phyloP scores from a whole-genome alignment of 331 rosid species.

The Spiraea crenata region DNA sequence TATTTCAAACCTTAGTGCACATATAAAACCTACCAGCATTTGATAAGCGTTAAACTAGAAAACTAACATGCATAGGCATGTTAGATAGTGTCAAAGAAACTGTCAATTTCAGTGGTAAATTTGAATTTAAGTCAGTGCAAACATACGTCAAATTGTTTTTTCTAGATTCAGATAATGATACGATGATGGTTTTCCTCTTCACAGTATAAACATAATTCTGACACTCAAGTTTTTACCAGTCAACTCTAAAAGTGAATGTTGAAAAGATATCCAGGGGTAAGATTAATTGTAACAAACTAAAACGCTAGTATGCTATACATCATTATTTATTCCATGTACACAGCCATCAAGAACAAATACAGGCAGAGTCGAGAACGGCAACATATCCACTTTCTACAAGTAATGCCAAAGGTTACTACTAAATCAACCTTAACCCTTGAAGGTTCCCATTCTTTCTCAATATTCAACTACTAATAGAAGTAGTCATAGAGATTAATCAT shows the following conservation, averaged over 20 bases:
- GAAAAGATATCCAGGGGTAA: background rate
- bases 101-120: background rate
- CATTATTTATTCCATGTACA: too few species aligned
- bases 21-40: background rate
- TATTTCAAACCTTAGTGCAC: background rate
- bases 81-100: background rate
- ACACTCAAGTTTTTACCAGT: background rate
- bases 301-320: too few species aligned
- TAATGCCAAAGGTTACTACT: background rate
- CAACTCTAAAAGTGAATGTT: background rate
- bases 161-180: background rate
- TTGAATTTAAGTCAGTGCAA: background rate
- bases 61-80: background rate
- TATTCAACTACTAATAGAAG: background rate
- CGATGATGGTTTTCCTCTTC: background rate
- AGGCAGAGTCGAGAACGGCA: background rate
- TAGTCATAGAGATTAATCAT: too few species aligned
- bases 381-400: background rate
- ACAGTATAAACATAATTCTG: background rate
- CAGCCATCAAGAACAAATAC: too few species aligned
- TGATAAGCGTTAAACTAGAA: background rate
- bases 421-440: background rate
- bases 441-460: background rate
- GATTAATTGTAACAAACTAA: too few species aligned
- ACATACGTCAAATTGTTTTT: background rate